Base-by-base conservation (phyloP, 371 early-diverging fungal genomes). In the Apophysomyces sp. region DNA sequence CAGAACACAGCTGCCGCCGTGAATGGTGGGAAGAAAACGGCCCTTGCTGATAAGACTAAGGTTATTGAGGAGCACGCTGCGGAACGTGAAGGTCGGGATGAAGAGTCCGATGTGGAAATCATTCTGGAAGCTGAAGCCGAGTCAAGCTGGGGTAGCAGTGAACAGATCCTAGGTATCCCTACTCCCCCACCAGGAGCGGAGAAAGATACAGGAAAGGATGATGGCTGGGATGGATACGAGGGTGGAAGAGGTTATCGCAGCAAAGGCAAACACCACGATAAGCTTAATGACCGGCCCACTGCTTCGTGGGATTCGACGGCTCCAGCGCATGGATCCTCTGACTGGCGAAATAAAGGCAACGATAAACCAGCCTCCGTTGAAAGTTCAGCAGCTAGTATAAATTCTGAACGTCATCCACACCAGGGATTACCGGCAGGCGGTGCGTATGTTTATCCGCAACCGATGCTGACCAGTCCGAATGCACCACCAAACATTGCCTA, bases 61-160 rank as follows among this genome's bases (percentile, higher is more conserved):
- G 21, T 64, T 27, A 52, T 41, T 44, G 64, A 68, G 16, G 44
- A 55, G n/a, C 30, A 37, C 3, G 53, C 55, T 39, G 30, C 44
- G 9, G 39, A 44, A 13, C 49, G 39, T 52, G 31, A 60, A 37
- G 57, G 55, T 1, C 27, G 57, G 28, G 73, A 76, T 34, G 68
- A 70, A 28, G 76, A 76, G 41, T 76, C 76, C 0, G 76, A 76
- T 57, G 76, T 76, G 0, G 76, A 73, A 29, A 76, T 76, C 37
- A 71, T 76, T 9, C 32, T 76, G 26, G 76, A 76, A 62, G 71
- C 64, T 6, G 71, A 63, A 18, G 21, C 62, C n/a, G 53, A 62
- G 30, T 52, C 64, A 18, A 58, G 62, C 13, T 62, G 66, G 64
- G 39, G 44, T 1, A 58, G 61, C 24, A 55, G 52, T 24, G 66